Evolutionary conservation across 163 green algal genomes (phyloP).

Genomic region (Picocystis sp.): DNA sequence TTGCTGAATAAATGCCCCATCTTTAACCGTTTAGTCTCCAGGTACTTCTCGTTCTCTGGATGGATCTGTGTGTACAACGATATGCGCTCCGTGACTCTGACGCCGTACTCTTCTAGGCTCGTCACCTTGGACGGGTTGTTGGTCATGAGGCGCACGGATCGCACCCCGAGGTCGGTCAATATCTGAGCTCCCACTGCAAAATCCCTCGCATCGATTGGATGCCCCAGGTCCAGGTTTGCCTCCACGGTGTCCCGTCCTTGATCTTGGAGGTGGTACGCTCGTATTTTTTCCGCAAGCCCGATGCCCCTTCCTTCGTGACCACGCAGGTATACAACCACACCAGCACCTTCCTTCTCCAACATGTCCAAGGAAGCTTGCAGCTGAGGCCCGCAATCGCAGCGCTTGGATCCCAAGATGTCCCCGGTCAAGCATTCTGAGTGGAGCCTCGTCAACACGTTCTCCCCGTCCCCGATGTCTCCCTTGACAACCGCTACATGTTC

Average conservation of each 20-base stretch:
- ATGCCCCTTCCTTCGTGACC: conserved; percentile 38
- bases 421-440: conserved; percentile 49
- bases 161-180: conserved; percentile 47
- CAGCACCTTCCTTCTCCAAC: conserved; percentile 31
- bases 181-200: conserved; percentile 64
- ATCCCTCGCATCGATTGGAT: conserved; percentile 47
- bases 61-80: conserved; percentile 29
- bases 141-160: conserved; percentile 43
- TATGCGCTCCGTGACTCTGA: conserved; percentile 19
- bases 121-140: conserved; percentile 34
- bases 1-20: conserved; percentile 32
- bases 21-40: conserved; percentile 28
- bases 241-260: conserved; percentile 27
- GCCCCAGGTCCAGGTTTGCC: conserved; percentile 31
- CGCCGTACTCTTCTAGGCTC: conserved; percentile 20
- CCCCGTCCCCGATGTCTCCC: conserved; percentile 15
- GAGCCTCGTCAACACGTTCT: conserved; percentile 40
- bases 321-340: conserved; percentile 63
- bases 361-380: conserved; percentile 34
- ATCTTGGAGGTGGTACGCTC: conserved; percentile 32
- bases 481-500: conserved; percentile 70
- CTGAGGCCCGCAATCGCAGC: conserved; percentile 36
- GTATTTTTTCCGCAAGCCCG: conserved; percentile 39
- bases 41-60: conserved; percentile 28
- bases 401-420: conserved; percentile 49